Evolutionary conservation across 2,329 filamentous ascomycete species (phyloP), one percentile per base, ranked within the genome.

Genomic region (Diaporthe sp.): DNA sequence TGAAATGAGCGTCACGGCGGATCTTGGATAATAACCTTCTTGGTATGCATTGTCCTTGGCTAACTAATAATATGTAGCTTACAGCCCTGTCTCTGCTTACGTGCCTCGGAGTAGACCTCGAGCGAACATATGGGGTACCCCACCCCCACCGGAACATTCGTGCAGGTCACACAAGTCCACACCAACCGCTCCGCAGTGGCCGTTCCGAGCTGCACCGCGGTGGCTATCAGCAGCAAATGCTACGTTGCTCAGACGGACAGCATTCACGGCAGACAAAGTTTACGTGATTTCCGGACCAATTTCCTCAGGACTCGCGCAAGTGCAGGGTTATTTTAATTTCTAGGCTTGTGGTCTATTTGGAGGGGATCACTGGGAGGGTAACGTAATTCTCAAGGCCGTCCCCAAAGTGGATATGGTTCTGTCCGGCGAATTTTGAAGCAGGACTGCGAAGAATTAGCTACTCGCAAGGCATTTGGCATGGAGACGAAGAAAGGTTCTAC

Each of bases 331-430:
- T 53, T 15, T 31, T 51, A 0, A 44, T 49, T 22, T n/a, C 25
- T 63, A 34, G 31, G 31, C 49, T 53, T 37, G 25, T 47, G 12
- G 7, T 65, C 72, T 76, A 76, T 39, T 67, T 49, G 51, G 71
- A 58, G 10, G 89, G 88, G 72, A 91, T 88, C 31, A 91, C 80
- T 0, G 90, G 90, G 65, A 91, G 79, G 0, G 84, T 86, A 17
- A 91, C 81, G 79, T 87, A 91, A 79, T 91, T 92, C 55, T 85
- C 80, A 55, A 85, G 81, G 51, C 82, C 82, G 3, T 84, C 83
- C 0, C 88, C 86, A 78, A 91, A 90, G 78, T 89, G 87, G 31
- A 92, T 80, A 78, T 88, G 84, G 80, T 92, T 92, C 61, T 83
- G 76, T 0, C 90, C 90, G 68, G 94, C 92, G 25, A 89, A 90